These are phyloP conservation scores for Ophiocordyceps robertsii DNA, from an alignment of 2,329 filamentous ascomycete species.

Conservation along the genomic window DNA sequence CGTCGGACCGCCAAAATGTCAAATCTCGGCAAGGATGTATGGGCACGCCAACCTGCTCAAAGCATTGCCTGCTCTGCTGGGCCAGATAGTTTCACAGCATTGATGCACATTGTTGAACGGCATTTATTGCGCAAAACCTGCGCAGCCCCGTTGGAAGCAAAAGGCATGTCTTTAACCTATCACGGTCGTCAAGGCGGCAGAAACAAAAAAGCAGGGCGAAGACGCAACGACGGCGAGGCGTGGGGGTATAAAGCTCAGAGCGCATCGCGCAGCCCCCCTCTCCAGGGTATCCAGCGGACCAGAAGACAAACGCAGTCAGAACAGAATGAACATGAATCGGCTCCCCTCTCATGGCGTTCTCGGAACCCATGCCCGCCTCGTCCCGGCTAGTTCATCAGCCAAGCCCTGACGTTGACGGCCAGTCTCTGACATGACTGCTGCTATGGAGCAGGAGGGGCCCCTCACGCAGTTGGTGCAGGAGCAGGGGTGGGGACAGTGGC, in stretches of 20 bases:
- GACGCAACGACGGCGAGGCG: constrained; percentile 2
- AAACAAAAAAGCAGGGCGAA: background rate
- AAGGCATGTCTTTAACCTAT: constrained; percentile 1
- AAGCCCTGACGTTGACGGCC: background rate
- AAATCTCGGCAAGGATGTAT: no score
- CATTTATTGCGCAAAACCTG: no score
- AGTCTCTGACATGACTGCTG: background rate
- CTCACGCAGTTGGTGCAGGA: constrained; percentile 10
- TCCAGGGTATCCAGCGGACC: constrained; percentile 18
- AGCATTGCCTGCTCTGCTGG: no score
- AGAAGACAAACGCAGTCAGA: constrained; percentile 6
- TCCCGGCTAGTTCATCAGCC: background rate
- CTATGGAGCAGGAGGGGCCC: background rate
- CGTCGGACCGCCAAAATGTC: no score
- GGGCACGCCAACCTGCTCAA: no score
- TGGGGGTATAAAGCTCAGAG: constrained; percentile 17
- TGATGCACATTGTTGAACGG: background rate
- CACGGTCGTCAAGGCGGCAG: constrained; percentile 2
- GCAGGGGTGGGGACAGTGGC: constrained; percentile 9
- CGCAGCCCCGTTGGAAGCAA: background rate
- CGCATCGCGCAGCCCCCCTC: constrained; percentile 8
- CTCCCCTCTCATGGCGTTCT: background rate
- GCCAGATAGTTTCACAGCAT: no score
- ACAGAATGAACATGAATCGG: background rate
- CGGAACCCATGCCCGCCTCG: background rate